These are phyloP conservation scores for Drechslerella coelobrocha DNA, from an alignment of 2,329 filamentous ascomycete genomes.

Conservation along the genomic window DNA sequence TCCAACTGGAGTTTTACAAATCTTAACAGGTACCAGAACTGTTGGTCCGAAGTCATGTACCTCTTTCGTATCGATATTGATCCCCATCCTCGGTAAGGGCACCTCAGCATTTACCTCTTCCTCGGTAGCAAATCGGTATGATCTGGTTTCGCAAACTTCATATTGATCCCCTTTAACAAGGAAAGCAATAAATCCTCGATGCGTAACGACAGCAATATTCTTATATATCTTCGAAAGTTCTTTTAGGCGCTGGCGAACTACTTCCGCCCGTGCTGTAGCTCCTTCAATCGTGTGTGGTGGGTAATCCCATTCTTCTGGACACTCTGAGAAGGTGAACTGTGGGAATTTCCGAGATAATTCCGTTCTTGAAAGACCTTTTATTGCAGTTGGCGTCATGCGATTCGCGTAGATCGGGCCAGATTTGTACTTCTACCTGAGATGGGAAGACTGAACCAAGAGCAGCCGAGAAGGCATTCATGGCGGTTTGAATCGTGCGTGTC, in stretches of 20 bases:
- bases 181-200: conserved; percentile 26
- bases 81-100: conserved; percentile 2
- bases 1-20: too few relatives aligned
- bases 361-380: conserved; percentile 13
- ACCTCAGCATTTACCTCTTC: conserved; percentile 7
- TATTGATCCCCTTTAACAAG: conserved; percentile 23
- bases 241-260: conserved; percentile 20
- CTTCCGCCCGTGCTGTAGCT: conserved; percentile 21
- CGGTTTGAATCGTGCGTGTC: conserved; percentile 71
- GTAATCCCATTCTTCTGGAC: conserved; percentile 27
- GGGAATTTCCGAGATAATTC: conserved; percentile 15
- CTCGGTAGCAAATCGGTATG: conserved; percentile 26
- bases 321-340: conserved; percentile 20
- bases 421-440: conserved; percentile 22
- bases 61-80: conserved; percentile 17
- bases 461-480: conserved; percentile 57
- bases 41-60: conserved; percentile 19
- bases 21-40: conserved; percentile 14
- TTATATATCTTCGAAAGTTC: conserved; percentile 10
- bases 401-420: conserved; percentile 30
- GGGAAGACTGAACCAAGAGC: not conserved
- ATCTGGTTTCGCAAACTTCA: conserved; percentile 23
- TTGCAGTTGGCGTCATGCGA: conserved; percentile 21
- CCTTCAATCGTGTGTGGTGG: conserved; percentile 11
- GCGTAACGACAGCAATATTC: conserved; percentile 19